These are phyloP conservation scores for Nannochloropsis granulata DNA, from an alignment of 108 stramenopile genomes.

Conservation along the genomic window DNA sequence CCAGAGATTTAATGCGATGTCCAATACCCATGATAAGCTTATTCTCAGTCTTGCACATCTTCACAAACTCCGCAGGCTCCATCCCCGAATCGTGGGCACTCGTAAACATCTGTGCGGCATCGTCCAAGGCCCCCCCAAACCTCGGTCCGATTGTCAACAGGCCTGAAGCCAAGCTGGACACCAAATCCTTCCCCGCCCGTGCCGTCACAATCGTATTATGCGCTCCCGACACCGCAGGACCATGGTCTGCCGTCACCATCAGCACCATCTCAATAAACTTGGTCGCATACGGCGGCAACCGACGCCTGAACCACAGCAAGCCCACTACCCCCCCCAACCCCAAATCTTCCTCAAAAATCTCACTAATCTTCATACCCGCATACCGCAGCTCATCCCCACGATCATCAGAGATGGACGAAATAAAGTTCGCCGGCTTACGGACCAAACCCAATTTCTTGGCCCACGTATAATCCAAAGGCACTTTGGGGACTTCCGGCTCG, in stretches of 20 bases:
- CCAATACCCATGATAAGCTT: conserved; percentile 87
- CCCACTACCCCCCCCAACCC: conserved; percentile 70
- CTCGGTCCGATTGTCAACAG: conserved; percentile 72
- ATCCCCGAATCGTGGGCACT: conserved; percentile 53
- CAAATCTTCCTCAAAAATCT: conserved; percentile 59
- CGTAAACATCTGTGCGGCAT: conserved; percentile 55
- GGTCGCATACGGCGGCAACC: conserved; percentile 63
- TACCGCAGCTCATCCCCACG: conserved; percentile 73
- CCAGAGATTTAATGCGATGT: conserved; percentile 60
- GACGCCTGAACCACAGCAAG: conserved; percentile 74
- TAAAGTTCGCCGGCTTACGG: conserved; percentile 76
- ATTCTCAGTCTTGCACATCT: conserved; percentile 55
- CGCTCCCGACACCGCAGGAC: conserved; percentile 65
- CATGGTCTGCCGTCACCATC: conserved; percentile 74
- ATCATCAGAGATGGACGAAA: conserved; percentile 75
- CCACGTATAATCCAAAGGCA: conserved; percentile 82
- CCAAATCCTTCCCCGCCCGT: conserved; percentile 73
- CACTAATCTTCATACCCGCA: conserved; percentile 67
- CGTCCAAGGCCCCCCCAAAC: conserved; percentile 79
- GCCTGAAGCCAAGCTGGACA: conserved; percentile 62
- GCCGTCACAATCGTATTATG: conserved; percentile 84
- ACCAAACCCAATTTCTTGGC: conserved; percentile 71
- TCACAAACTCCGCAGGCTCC: conserved; percentile 54
- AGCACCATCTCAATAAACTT: conserved; percentile 84
- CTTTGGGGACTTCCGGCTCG: conserved; percentile 47